Base-by-base conservation (phyloP, 345 rosid genomes). In the Cardamine resedifolia region DNA sequence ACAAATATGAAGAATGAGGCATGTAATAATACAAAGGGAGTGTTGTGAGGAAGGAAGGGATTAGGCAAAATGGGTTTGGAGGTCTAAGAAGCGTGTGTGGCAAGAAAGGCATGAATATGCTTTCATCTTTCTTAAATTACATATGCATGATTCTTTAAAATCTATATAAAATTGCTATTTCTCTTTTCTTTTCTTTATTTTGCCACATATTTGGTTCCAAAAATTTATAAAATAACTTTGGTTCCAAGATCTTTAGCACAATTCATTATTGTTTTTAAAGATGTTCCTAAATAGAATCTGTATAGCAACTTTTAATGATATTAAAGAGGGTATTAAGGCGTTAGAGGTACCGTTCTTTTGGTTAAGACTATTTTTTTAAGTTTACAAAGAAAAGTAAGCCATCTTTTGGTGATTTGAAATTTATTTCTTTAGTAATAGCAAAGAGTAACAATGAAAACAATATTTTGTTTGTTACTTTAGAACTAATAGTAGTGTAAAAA, bases 51-150 rank as follows among this genome's bases (percentile, higher is more conserved):
- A 64, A 77, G 80, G 72, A 70, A 64, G 80, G 68, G 67, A 23
- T 70, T 77, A 77, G 76, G 80, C 74, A 48, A 64, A 77, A 77
- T 64, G 76, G 39, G 80, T 77, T 77, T 71, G 68, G 12, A 64
- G 72, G 80, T 70, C 2, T 76, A 76, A 70, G 71, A 76, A 76
- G 79, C 75, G 79, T 76, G 79, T 56, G 61, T 57, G 79, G 79
- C 79, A 70, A 76, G 79, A 70, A 76, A 76, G 61, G 75, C 79
- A 76, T 76, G 79, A 76, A 64, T 47, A 70, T 62, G 15, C 31
- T 39, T 64, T 34, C 73, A 49, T 70, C 52, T 70, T 57, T 70
- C 58, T 62, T 62, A 62, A 76, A 76, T 56, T 70, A 68, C 66
- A 55, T 45, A 45, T 64, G 66, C 75, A 76, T 76, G 75, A 76